These are phyloP conservation scores for Syzygium jambos DNA, from an alignment of 345 rosid species.

Conservation along the genomic window DNA sequence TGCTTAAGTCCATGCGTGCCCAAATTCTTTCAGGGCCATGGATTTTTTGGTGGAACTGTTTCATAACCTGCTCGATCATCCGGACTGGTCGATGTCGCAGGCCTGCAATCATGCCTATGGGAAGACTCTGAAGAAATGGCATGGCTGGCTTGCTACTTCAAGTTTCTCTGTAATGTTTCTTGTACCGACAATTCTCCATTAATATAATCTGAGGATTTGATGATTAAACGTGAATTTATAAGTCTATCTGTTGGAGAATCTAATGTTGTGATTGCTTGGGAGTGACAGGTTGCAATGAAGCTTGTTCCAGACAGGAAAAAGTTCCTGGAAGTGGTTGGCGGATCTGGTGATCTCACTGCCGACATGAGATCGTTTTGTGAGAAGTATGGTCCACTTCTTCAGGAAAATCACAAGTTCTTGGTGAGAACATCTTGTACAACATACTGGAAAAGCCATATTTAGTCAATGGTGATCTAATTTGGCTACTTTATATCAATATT, in stretches of 20 bases:
- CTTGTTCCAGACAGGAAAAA: constrained; percentile 89
- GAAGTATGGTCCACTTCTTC: constrained; percentile 56
- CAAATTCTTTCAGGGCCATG: constrained; percentile 52
- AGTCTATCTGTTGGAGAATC: neutral
- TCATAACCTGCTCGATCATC: constrained; percentile 57
- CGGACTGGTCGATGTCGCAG: constrained; percentile 81
- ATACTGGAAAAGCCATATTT: neutral
- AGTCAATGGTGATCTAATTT: neutral
- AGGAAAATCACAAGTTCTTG: constrained; percentile 80
- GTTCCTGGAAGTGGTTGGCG: constrained; percentile 72
- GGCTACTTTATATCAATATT: neutral
- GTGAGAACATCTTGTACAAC: constrained; percentile 23
- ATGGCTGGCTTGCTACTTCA: constrained; percentile 90
- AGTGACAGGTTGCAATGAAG: constrained; percentile 69
- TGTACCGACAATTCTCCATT: neutral
- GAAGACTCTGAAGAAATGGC: constrained; percentile 80
- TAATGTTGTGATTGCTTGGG: neutral
- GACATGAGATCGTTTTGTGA: constrained; percentile 78
- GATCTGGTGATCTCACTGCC: constrained; percentile 52
- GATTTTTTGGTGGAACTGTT: constrained; percentile 86
- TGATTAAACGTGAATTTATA: neutral
- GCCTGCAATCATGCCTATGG: constrained; percentile 65
- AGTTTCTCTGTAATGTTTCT: constrained; percentile 45
- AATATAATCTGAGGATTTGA: neutral
- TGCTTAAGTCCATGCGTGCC: neutral